Base-by-base conservation (phyloP, 306 rosid species). In the Casuarina cunninghamiana region DNA sequence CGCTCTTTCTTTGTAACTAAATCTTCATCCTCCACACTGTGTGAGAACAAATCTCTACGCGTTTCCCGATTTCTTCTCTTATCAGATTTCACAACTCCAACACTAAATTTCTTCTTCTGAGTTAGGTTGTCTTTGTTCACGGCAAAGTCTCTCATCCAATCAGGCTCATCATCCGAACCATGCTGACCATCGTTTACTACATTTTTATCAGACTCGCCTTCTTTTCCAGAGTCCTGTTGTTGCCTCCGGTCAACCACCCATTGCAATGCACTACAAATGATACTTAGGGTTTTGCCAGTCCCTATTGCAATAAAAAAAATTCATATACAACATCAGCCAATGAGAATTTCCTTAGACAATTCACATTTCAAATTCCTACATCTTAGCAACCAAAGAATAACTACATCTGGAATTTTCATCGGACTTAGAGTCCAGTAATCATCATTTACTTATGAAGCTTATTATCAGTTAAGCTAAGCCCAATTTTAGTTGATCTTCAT, bases 241-340 rank as follows among this genome's bases (percentile, higher is more conserved):
- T 73, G 70, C 83, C 90, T 88, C 74, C 53, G 84, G 83, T 94
- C 96, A 54, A 88, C 80, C 76, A 90, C 89, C 98, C 98, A 92
- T 77, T 94, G 97, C 87, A 94, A 79, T 66, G 97, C 92, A 69
- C 98, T 90, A 75, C 97, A 94, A 63, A 94, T 94, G 21, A 92
- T 91, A 81, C 97, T 94, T 75, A 92, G 77, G 38, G 97, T 94
- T 84, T 94, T 94, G 62, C 98, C 98, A 63, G 98, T 94, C 75
- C 98, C 98, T 94, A 48, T 57, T 43, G 32, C 79, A 80, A 73
- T 68, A 77, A 1, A 77, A 82, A 10, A 2, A 49, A 32, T 41
- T 76, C 80, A 79, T 42, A 66, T 35, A 17, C 9, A 39, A 16
- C 71, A 66, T 6, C 41, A 66, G 71, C 35, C 71, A 41, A 41